A percentile compares a stretch with the other conserved stretches of the same genome.
phyloP scores from a whole-genome alignment of 106 monocot species.

The Triglochin maritima region DNA sequence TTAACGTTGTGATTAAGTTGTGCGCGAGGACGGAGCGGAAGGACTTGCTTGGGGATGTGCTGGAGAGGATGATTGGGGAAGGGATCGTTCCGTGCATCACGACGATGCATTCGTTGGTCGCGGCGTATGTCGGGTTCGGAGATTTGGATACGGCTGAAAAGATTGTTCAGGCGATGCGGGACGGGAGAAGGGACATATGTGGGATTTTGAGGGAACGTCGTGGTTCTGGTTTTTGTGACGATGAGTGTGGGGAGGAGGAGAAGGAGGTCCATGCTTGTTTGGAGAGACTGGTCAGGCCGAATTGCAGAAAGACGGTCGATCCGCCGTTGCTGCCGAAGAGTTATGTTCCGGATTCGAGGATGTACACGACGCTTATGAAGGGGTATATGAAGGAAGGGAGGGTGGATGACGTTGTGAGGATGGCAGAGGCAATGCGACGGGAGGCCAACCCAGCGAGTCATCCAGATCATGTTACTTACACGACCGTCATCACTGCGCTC shows the following conservation, averaged over 20 bases:
- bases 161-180: constrained; percentile 78
- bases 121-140: constrained; percentile 71
- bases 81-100: constrained; percentile 51
- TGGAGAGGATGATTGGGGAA: constrained; percentile 35
- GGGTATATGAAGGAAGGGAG: constrained; percentile 81
- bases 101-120: constrained; percentile 73
- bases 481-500: constrained; percentile 61
- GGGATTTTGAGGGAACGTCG: constrained; percentile 15
- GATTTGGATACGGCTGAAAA: constrained; percentile 63
- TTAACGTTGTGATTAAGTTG: constrained; percentile 78
- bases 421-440: constrained; percentile 56
- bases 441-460: constrained; percentile 46
- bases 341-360: constrained; percentile 53
- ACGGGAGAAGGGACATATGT: constrained; percentile 48
- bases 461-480: constrained; percentile 86
- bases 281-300: constrained; percentile 25
- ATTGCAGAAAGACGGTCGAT: background rate
- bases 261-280: constrained; percentile 21
- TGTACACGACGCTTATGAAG: constrained; percentile 89
- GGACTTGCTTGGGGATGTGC: constrained; percentile 44
- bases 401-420: constrained; percentile 59
- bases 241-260: constrained; percentile 2
- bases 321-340: constrained; percentile 40
- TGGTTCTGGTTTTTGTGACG: background rate
- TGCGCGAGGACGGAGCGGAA: constrained; percentile 60